Evolutionary conservation across 352 stramenopile species (phyloP), one percentile per base, ranked within the genome.

Genomic region (Globisporangium solare): DNA sequence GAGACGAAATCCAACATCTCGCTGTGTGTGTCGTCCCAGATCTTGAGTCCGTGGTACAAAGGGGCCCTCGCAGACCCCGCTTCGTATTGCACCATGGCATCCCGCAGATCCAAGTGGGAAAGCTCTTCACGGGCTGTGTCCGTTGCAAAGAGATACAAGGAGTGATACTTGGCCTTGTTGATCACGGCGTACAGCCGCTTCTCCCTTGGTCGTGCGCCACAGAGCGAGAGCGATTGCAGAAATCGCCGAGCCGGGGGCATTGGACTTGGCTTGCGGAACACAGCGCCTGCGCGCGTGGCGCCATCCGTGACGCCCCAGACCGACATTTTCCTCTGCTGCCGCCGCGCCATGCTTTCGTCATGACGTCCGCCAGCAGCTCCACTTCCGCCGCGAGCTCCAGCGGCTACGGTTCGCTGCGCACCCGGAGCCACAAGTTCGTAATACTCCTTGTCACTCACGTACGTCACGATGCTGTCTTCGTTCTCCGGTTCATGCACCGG

Each of bases 391-490:
- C 17, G 32, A 35, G 27, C 2, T 35, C 10, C 40, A 21, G 31
- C 15, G 47, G 41, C 40, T 10, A 48, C 6, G 14, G 54, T 17
- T 7, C 49, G 54, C 41, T 57, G 40, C 5, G 59, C 71, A 21
- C 68, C 66, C 11, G 73, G 71, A 17, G 70, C 66, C 0, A 89
- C 74, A 10, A 89, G 66, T 39, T 89, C 78, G 58, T 80, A 86
- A 51, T 66, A 70, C 10, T 40, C 48, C 24, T 67, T 59, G 18
- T 73, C 61, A 2, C 60, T 20, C 2, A 88, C 58, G 54, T 75
- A 76, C 12, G 32, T 49, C 41, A 50, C 22, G 32, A 54, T 47
- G 22, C 49, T 51, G 31, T 51, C 31, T 20, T 68, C 56, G 20
- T 63, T 14, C 13, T 49, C 20, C 5, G 50, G 52, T 35, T 77